Evolutionary conservation across 2,329 filamentous ascomycete genomes (phyloP), one percentile per base, ranked within the genome.

Genomic region (Diaporthe velutina): DNA sequence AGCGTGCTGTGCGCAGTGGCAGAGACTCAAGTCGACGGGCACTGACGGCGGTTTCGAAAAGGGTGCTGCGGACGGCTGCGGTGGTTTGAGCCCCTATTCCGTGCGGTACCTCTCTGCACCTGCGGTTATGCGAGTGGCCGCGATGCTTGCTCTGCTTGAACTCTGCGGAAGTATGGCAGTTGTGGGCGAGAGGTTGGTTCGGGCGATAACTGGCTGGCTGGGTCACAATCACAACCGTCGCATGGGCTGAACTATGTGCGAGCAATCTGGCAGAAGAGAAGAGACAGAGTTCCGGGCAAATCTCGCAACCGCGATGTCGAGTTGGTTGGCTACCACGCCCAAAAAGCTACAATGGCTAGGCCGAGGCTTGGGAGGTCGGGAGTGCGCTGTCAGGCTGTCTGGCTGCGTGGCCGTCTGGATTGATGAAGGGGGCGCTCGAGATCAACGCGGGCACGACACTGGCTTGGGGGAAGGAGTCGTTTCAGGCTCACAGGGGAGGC

Each of bases 401-500:
- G 54, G 61, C 61, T 66, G 42, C 10, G 42, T 35, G 61, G 61
- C 52, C 38, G 40, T 45, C 35, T 33, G 67, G 52, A 48, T 67
- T 67, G 64, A 67, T 67, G 64, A 67, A 67, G 64, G 64, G 64
- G 64, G 30, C 42, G 45, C 45, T 67, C 48, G 48, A 67, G 64
- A 52, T 52, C 64, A 52, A 50, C 64, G 64, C 40, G 45, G 70
- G 57, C 45, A 61, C 30, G 70, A 30, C 58, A 68, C 73, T 76
- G 74, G 72, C 54, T 74, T 71, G 71, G 42, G n/a, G 35, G 55
- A 61, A 55, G 68, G 67, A 64, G 50, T 25, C 68, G 75, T 76
- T 76, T 76, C 75, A 76, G 75, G 70, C 70, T 70, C 42, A 48
- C 73, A 76, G 73, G 75, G 74, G 74, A 58, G 75, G 75, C 75